These are phyloP conservation scores for Eurotiales sp. DNA, from an alignment of 2,329 filamentous ascomycete species.

Conservation along the genomic window DNA sequence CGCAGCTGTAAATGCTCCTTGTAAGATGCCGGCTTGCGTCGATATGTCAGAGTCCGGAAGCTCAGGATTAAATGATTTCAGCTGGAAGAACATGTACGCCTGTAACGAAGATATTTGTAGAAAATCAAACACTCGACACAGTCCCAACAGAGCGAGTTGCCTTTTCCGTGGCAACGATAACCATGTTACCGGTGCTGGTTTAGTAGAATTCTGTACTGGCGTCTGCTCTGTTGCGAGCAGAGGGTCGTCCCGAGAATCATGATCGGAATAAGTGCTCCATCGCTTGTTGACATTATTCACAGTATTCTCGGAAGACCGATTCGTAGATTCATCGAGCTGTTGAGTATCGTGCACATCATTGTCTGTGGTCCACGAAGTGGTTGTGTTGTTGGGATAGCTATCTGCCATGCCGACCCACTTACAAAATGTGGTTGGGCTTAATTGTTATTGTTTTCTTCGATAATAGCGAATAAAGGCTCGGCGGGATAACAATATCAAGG, in stretches of 20 bases:
- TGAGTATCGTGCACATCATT: neutral
- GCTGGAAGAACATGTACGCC: slow-evolving; percentile 80
- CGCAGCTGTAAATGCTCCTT: slow-evolving; percentile 72
- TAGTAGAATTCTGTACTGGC: neutral
- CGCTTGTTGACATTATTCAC: neutral
- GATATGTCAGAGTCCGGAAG: slow-evolving; percentile 61
- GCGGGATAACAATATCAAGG: neutral
- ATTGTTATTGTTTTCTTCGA: too few relatives aligned
- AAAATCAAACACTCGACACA: slow-evolving; percentile 41
- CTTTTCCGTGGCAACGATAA: slow-evolving; percentile 37
- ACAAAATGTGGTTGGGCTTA: too few relatives aligned
- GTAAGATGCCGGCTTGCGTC: slow-evolving; percentile 69
- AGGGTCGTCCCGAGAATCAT: neutral
- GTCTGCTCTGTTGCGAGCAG: neutral
- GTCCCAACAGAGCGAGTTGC: slow-evolving; percentile 34
- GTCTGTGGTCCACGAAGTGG: neutral
- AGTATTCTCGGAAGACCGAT: neutral
- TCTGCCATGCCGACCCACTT: neutral
- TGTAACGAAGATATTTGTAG: slow-evolving; percentile 38
- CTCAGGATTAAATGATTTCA: slow-evolving; percentile 66
- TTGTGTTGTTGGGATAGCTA: neutral
- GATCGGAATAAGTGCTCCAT: neutral
- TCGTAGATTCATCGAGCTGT: neutral
- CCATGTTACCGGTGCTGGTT: slow-evolving; percentile 23
- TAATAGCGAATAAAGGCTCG: neutral